Conservation (phyloP, 1,284 basidiomycete genomes). For the Hymenochaete sp. region DNA sequence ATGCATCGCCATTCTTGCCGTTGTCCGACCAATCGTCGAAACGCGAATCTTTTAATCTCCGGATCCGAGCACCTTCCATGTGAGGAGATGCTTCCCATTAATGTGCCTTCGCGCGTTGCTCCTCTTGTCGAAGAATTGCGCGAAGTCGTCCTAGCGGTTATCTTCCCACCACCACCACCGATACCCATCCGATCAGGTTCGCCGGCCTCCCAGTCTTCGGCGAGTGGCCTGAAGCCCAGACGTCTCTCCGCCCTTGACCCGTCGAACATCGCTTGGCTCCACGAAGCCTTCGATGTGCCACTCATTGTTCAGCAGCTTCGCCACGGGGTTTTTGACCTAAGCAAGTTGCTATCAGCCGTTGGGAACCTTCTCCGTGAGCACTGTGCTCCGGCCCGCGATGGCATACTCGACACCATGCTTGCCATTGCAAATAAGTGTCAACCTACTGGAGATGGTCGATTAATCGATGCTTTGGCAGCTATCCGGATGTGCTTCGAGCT, state of each 20-base stretch:
- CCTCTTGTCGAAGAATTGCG: conserved; percentile 4
- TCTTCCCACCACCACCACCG: neutral
- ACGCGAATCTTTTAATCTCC: no score
- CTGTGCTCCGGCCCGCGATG: conserved; percentile 89
- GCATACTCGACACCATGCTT: conserved; percentile 79
- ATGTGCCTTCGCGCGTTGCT: conserved; percentile 7
- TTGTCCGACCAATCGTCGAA: neutral
- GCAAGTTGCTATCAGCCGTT: conserved; percentile 71
- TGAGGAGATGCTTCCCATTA: conserved; percentile 4
- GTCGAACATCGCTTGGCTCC: conserved; percentile 47
- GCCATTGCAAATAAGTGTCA: conserved; percentile 51
- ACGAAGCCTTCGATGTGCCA: conserved; percentile 36
- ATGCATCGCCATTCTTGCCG: conserved; percentile 7
- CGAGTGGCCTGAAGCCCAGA: conserved; percentile 19
- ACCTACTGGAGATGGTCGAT: conserved; percentile 43
- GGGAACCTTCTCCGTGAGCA: conserved; percentile 82
- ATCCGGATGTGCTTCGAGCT: conserved; percentile 85
- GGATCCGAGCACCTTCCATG: conserved; percentile 4
- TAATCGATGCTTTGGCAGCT: conserved; percentile 62
- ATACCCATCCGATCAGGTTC: neutral
- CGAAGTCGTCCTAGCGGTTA: conserved; percentile 7
- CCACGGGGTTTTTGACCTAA: conserved; percentile 73
- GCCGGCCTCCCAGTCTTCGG: neutral
- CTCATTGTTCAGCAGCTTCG: conserved; percentile 77
- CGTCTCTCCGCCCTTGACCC: conserved; percentile 34